Conservation (phyloP, 306 rosid species). For the Herpetospermum pedunculosum region DNA sequence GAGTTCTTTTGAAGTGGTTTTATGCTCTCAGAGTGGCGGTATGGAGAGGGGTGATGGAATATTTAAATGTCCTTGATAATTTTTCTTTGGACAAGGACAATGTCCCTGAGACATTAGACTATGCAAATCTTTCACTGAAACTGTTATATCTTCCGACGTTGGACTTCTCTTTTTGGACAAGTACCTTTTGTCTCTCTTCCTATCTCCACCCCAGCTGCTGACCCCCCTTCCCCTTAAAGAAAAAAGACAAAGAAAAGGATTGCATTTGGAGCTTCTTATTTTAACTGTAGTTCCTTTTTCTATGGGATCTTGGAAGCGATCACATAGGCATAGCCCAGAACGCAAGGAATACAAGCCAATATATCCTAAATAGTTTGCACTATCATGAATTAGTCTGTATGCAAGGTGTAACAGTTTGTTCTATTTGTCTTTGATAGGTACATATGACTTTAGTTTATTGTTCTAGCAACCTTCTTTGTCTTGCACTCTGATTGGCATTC, state of each 20-base stretch:
- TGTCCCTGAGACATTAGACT: neutral
- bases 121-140: neutral
- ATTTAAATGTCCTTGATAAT: neutral
- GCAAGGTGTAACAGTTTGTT: neutral
- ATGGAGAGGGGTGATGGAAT: neutral
- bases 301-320: neutral
- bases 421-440: neutral
- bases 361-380: neutral
- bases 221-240: neutral
- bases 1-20: neutral
- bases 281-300: neutral
- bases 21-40: neutral
- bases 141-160: neutral
- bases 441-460: neutral
- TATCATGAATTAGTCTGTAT: neutral
- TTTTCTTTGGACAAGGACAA: neutral
- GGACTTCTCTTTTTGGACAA: neutral
- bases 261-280: neutral
- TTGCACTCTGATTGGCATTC: neutral
- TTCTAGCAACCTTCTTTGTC: neutral
- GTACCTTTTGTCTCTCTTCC: neutral
- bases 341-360: neutral
- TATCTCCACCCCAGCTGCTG: no score
- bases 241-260: neutral
- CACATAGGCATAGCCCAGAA: neutral